Percentiles rank a stretch among this genome's conserved stretches.
Evolutionary conservation across 345 rosid genomes (phyloP).

Genomic region (Syzygium jambos): DNA sequence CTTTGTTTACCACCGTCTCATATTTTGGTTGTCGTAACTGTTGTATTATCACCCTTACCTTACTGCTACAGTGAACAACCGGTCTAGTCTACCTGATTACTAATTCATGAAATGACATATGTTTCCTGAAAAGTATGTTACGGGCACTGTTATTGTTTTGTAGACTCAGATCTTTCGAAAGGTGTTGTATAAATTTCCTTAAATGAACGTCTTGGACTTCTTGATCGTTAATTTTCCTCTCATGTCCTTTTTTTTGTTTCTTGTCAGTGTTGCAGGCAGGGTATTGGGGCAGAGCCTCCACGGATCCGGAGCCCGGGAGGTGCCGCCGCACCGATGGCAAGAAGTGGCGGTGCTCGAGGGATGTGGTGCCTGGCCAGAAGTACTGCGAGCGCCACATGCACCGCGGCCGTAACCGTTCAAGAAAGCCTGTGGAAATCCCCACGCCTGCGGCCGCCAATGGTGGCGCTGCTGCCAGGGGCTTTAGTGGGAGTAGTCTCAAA

Average conservation of each 20-base stretch:
- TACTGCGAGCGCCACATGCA: slow-evolving; percentile 99
- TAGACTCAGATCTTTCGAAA: background rate
- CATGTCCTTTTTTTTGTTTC: background rate
- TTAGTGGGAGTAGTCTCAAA: slow-evolving; percentile 6
- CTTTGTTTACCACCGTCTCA: background rate
- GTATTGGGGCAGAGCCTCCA: slow-evolving; percentile 75
- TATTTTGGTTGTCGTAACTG: background rate
- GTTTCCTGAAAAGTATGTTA: background rate
- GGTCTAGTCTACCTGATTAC: background rate
- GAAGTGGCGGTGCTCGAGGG: slow-evolving; percentile 99
- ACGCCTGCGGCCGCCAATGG: slow-evolving; percentile 20
- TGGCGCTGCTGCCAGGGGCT: slow-evolving; percentile 5
- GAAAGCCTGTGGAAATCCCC: slow-evolving; percentile 99
- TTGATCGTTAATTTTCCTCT: background rate
- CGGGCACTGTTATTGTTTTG: background rate
- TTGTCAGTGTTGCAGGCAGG: slow-evolving; percentile 45
- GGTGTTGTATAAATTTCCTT: background rate
- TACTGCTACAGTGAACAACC: background rate
- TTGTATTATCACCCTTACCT: background rate
- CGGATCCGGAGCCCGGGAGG: slow-evolving; percentile 98
- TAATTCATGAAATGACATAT: background rate
- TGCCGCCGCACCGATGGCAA: slow-evolving; percentile 98
- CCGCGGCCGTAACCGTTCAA: slow-evolving; percentile 99
- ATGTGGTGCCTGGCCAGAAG: slow-evolving; percentile 80
- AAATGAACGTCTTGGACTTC: background rate